These are phyloP conservation scores for Salix exigua DNA, from an alignment of 345 rosid species.

Conservation along the genomic window DNA sequence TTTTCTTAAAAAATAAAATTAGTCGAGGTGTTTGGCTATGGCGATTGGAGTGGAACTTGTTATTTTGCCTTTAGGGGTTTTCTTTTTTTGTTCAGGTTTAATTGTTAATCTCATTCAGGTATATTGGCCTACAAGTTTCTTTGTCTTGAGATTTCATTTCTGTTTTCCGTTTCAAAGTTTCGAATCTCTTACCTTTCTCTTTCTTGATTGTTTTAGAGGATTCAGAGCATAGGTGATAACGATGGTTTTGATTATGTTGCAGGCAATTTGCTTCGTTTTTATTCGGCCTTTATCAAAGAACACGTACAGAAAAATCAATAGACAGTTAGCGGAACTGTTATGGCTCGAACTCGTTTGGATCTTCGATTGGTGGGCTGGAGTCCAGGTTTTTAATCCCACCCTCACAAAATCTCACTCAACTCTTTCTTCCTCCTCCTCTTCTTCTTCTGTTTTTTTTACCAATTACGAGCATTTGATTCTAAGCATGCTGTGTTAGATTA, in stretches of 20 bases:
- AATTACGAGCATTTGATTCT: no score
- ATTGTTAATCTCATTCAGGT: constrained; percentile 27
- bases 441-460: no score
- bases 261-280: constrained; percentile 27
- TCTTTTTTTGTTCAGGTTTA: constrained; percentile 28
- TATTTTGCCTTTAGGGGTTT: constrained; percentile 24
- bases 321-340: constrained; percentile 23
- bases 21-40: background rate
- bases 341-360: constrained; percentile 36
- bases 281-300: constrained; percentile 30
- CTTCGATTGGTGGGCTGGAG: constrained; percentile 35
- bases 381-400: constrained; percentile 12
- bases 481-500: background rate
- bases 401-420: background rate
- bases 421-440: background rate
- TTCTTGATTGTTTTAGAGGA: background rate
- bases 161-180: background rate
- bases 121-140: background rate
- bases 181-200: background rate
- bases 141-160: background rate
- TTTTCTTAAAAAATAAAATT: background rate
- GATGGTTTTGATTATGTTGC: background rate
- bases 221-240: background rate
- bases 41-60: constrained; percentile 22
- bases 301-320: constrained; percentile 25